phyloP scores from a whole-genome alignment of 2,329 filamentous ascomycete genomes.

The Chaetomiaceae sp. region DNA sequence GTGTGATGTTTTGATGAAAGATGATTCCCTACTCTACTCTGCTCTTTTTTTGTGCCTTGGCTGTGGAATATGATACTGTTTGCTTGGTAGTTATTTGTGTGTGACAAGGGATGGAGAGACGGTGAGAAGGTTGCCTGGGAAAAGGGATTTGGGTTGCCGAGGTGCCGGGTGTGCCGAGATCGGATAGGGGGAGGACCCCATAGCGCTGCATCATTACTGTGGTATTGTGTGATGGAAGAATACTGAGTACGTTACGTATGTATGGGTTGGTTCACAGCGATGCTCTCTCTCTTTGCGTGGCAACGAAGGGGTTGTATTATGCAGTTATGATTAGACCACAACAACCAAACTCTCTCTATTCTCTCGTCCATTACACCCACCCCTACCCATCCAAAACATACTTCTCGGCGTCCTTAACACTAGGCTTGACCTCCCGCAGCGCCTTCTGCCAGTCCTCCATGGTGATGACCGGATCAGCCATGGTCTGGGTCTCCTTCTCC shows the following conservation, averaged over 20 bases:
- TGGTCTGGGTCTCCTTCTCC: slow-evolving; percentile 17
- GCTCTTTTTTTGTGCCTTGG: not conserved
- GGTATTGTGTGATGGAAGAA: too few species aligned
- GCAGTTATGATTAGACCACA: not conserved
- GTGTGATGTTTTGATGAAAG: slow-evolving; percentile 11
- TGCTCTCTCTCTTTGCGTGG: too few species aligned
- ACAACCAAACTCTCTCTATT: not conserved
- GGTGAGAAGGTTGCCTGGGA: too few species aligned
- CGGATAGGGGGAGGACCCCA: too few species aligned
- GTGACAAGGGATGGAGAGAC: too few species aligned
- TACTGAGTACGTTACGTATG: too few species aligned
- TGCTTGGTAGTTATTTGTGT: too few species aligned
- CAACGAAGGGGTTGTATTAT: too few species aligned
- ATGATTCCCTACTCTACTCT: slow-evolving; percentile 11
- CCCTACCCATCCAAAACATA: slow-evolving; percentile 26
- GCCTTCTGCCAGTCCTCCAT: slow-evolving; percentile 50
- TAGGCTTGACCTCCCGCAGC: slow-evolving; percentile 43
- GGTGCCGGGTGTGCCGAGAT: too few species aligned
- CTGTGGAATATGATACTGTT: too few species aligned
- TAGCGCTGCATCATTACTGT: too few species aligned
- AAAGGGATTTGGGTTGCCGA: not conserved
- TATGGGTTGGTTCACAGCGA: too few species aligned
- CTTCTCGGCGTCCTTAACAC: slow-evolving; percentile 43
- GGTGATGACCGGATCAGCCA: slow-evolving; percentile 32
- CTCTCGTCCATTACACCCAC: not conserved